A percentile compares a stretch with the other conserved stretches of the same genome.
These are phyloP conservation scores for Chalciporus sp. DNA, from an alignment of 1,284 basidiomycete species.

Conservation along the genomic window DNA sequence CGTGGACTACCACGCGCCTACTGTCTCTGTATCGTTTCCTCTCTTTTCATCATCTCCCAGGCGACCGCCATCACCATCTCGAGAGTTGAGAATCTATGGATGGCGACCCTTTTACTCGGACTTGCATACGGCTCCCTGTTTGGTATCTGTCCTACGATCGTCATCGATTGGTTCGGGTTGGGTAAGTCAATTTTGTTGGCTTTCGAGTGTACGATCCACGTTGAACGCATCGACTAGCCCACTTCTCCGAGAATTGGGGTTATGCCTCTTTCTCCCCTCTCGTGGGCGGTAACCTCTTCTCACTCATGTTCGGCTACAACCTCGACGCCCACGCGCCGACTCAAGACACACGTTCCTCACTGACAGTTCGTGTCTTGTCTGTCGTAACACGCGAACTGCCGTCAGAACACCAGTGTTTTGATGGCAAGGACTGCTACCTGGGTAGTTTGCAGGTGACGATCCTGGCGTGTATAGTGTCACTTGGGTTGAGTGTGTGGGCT, in stretches of 20 bases:
- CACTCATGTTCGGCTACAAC: slow-evolving; percentile 79
- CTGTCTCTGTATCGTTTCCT: slow-evolving; percentile 68
- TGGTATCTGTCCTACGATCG: slow-evolving; percentile 74
- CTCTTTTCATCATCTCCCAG: slow-evolving; percentile 73
- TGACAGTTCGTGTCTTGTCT: slow-evolving; percentile 5
- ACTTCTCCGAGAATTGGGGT: slow-evolving; percentile 88
- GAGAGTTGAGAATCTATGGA: slow-evolving; percentile 68
- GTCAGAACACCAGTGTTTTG: slow-evolving; percentile 44
- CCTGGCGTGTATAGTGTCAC: slow-evolving; percentile 44
- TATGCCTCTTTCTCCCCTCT: slow-evolving; percentile 77
- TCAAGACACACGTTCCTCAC: slow-evolving; percentile 2
- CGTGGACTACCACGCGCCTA: slow-evolving; percentile 68
- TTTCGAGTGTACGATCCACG: neutral
- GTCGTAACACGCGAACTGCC: slow-evolving; percentile 28
- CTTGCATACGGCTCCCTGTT: slow-evolving; percentile 81
- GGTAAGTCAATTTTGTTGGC: slow-evolving; percentile 41
- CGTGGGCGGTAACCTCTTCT: slow-evolving; percentile 83
- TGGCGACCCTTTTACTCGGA: slow-evolving; percentile 73
- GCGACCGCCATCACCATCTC: slow-evolving; percentile 58
- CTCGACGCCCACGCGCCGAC: slow-evolving; percentile 69
- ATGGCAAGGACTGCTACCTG: slow-evolving; percentile 49
- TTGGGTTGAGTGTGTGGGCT: slow-evolving; percentile 46
- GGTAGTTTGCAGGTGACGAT: slow-evolving; percentile 48
- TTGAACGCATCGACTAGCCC: slow-evolving; percentile 41
- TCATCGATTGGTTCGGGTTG: slow-evolving; percentile 88